phyloP scores from a whole-genome alignment of 345 rosid species.

The Alliaria petiolata region DNA sequence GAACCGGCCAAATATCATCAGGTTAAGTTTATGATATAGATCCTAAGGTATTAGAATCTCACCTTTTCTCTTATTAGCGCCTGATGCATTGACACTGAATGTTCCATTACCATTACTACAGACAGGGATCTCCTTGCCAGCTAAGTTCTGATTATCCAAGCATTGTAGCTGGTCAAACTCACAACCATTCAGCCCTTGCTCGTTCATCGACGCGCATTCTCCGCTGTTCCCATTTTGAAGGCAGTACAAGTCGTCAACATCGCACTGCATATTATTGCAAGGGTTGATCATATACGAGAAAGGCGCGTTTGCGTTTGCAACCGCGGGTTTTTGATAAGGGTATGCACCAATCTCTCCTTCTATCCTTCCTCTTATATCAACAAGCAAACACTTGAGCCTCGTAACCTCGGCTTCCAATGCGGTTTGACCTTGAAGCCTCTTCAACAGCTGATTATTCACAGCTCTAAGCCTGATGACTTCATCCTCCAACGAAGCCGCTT shows the following conservation, averaged over 20 bases:
- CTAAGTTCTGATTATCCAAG: constrained; percentile 44
- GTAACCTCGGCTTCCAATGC: constrained; percentile 82
- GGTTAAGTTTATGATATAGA: not conserved
- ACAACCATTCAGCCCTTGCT: constrained; percentile 50
- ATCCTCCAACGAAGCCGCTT: constrained; percentile 86
- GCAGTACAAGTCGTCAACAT: constrained; percentile 57
- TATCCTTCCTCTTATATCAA: constrained; percentile 87
- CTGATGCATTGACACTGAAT: constrained; percentile 40
- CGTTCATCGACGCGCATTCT: constrained; percentile 45
- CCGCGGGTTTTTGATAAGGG: constrained; percentile 72
- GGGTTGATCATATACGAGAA: constrained; percentile 62
- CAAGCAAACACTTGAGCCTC: constrained; percentile 95
- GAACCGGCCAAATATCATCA: not conserved
- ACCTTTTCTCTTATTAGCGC: constrained; percentile 64
- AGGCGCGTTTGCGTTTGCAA: constrained; percentile 31
- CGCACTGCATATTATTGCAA: constrained; percentile 70
- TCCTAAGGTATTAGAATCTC: not conserved
- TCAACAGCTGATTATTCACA: constrained; percentile 75
- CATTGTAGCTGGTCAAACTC: constrained; percentile 57
- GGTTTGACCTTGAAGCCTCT: constrained; percentile 87
- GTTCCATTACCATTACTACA: constrained; percentile 43
- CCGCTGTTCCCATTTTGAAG: constrained; percentile 51
- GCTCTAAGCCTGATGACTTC: constrained; percentile 65
- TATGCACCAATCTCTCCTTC: constrained; percentile 94
- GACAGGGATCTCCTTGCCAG: constrained; percentile 40